A percentile compares a stretch with the other conserved stretches of the same genome.
These are phyloP conservation scores for Sclerotinia nivalis DNA, from an alignment of 2,329 filamentous ascomycete species.

Conservation along the genomic window DNA sequence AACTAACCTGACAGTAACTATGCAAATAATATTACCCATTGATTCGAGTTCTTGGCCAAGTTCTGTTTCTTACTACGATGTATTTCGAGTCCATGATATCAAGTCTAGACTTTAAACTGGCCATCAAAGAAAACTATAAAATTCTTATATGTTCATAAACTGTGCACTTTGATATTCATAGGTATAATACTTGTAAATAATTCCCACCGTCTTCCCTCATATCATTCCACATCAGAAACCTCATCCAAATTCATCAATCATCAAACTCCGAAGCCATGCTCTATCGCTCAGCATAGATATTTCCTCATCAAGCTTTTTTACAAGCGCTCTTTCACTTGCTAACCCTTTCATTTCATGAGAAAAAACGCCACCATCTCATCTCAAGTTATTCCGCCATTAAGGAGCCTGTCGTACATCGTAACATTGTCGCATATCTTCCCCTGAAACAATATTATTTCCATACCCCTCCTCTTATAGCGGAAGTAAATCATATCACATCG, in stretches of 20 bases:
- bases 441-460: neutral
- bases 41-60: neutral
- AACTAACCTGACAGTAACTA: too few relatives aligned
- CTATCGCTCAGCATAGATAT: neutral
- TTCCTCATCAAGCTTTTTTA: neutral
- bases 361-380: neutral
- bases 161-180: neutral
- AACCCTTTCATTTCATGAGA: neutral
- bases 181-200: neutral
- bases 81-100: neutral
- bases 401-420: neutral
- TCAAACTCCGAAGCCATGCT: constrained; percentile 13
- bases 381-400: neutral
- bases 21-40: neutral
- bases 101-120: neutral
- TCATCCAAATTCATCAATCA: constrained; percentile 10
- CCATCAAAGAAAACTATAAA: neutral
- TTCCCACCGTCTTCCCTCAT: neutral
- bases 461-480: neutral
- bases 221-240: neutral
- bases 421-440: neutral
- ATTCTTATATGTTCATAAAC: neutral
- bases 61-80: too few relatives aligned
- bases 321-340: neutral
- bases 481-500: neutral